Percentiles rank a stretch among this genome's conserved stretches.
phyloP scores from a whole-genome alignment of 345 rosid species.

The Brassica juncea region DNA sequence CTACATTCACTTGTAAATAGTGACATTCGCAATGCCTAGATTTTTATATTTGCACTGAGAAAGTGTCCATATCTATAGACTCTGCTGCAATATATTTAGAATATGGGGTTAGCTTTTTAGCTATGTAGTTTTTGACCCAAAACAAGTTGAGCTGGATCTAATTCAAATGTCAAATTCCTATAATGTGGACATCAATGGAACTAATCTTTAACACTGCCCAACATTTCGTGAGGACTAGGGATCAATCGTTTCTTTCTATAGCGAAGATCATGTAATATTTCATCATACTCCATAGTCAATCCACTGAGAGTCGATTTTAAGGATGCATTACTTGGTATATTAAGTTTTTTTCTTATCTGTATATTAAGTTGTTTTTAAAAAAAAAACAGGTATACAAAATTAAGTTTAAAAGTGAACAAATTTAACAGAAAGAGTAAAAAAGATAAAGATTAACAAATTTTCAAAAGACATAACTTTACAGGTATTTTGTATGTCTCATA shows the following conservation, averaged over 20 bases:
- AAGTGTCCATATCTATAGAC: constrained; percentile 14
- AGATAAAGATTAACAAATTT: background rate
- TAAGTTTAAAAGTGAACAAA: background rate
- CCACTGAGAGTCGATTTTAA: background rate
- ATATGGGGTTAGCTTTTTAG: constrained; percentile 10
- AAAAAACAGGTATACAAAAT: background rate
- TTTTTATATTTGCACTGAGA: constrained; percentile 5
- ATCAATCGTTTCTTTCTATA: background rate
- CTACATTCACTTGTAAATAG: constrained; percentile 26
- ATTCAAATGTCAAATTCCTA: background rate
- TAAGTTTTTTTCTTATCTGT: background rate
- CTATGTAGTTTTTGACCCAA: background rate
- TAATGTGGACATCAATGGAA: background rate
- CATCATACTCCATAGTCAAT: background rate
- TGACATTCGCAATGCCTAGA: constrained; percentile 19
- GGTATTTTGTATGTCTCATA: background rate
- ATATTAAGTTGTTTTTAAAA: background rate
- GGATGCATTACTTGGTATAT: background rate
- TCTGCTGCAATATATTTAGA: constrained; percentile 19
- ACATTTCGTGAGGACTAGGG: background rate
- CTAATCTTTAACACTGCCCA: background rate
- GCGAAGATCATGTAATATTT: background rate
- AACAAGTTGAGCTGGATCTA: background rate
- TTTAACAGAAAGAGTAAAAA: background rate
- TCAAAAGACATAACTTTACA: background rate